Evolutionary conservation across 202 grass and related monocot genomes (phyloP), one percentile per base, ranked within the genome.

Genomic region (Hordeum pubiflorum): DNA sequence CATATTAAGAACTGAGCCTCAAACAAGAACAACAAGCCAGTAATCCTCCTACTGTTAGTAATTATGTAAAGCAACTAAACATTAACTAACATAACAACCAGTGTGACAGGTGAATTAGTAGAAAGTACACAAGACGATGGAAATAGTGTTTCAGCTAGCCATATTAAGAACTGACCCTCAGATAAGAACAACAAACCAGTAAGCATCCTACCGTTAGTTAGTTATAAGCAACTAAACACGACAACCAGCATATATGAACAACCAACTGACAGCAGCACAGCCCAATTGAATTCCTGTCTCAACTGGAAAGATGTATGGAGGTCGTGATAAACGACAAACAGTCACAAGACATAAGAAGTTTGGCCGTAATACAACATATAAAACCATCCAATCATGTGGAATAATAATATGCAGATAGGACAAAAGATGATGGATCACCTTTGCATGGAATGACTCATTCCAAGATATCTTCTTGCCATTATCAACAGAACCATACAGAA

Each of bases 381-480:
- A 78, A 79, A 37, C 20, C 9, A 2, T 20, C 14, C 10, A 76
- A 21, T 80, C 32, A 50, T 70, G 29, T 56, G 65, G 22, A 15
- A 77, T 0, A 81, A 74, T 43, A 21, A 31, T 68, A 23, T 68
- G 38, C 15, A 68, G 10, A 38, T 4, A 2, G 4, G 10, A 75
- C n/a, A 14, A 29, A 58, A 65, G 44, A 72, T 67, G 58, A n/a
- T 50, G 62, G 59, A 83, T 72, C 6, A 91, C 96, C 96, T 99
- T 99, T 21, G 74, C 83, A 90, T 99, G 96, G 80, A 99, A 99
- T 17, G 91, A 75, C 74, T 96, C 96, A 0, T 99, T 91, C 96
- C 96, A 99, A 79, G 88, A 91, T 79, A 99, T 99, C 84, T 99
- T 99, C 85, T 99, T 99, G 71, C 96, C 96, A 71, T 99, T 99